Evolutionary conservation across 208 protist genomes (phyloP), one percentile per base, ranked within the genome.

Genomic region (Acanthamoeba quina): DNA sequence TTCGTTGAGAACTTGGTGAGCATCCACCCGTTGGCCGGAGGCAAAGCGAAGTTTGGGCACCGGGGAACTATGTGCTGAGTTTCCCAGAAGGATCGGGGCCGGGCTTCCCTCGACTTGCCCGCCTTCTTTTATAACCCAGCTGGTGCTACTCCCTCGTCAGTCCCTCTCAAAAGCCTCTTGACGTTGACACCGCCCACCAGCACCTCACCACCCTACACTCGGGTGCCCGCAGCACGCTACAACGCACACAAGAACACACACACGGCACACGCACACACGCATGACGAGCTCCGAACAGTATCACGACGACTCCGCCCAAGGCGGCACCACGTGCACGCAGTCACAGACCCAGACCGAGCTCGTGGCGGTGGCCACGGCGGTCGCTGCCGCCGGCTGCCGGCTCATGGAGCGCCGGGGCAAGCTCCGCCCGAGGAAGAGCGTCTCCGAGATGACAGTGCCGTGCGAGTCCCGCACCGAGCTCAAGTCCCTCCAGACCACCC

Each of bases 341-440:
- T 19, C 58, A 2, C 24, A 64, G 7, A 7, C 54, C 0, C 5
- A 49, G 7, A 24, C 54, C 24, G 54, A 58, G 17, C 54, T 58
- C 54, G 54, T 58, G 3, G 17, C 19, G 58, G 58, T 64, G 58
- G 58, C 58, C 58, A 64, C 58, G 58, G 58, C 58, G 17, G 58
- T n/a, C 24, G 74, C 37, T 26, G n/a, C 37, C 0, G 74, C 31
- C 24, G 74, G 26, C 19, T 26, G 19, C 74, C 47, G 19, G 17
- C 47, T 58, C 37, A 29, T 85, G 37, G 76, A 26, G 31, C 82
- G 82, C 5, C 82, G 82, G 19, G 82, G 34, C 52, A 58, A 66
- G 52, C 60, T 90, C 21, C 52, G 60, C n/a, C 82, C 82, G 34
- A 11, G 52, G 31, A 90, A 90, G 82, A 90, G 82, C 82, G 82